Percentiles rank a stretch among this genome's conserved stretches.
These are phyloP conservation scores for Diversispora eburnea DNA, from an alignment of 192 early-diverging fungal species.

Conservation along the genomic window DNA sequence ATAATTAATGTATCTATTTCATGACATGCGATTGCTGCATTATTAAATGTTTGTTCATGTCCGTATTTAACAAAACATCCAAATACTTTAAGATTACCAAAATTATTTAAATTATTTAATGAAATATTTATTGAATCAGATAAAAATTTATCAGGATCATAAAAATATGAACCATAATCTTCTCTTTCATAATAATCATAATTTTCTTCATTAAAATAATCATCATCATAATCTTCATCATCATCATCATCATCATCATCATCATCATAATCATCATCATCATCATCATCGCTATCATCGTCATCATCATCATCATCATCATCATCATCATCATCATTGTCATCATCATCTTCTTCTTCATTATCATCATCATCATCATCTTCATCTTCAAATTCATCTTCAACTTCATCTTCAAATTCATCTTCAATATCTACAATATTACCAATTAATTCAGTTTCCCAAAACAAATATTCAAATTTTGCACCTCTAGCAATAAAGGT, in stretches of 20 bases:
- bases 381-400: neutral
- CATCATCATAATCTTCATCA: neutral
- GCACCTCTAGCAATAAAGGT: constrained; percentile 2
- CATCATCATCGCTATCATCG: neutral
- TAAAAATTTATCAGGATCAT: neutral
- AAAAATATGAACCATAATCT: neutral
- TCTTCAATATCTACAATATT: neutral
- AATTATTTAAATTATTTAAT: neutral
- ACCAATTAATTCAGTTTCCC: neutral
- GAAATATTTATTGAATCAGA: too few species aligned
- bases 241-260: neutral
- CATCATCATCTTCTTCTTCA: neutral
- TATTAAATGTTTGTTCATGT: neutral
- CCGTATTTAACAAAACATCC: neutral
- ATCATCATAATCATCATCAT: neutral
- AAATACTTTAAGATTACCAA: constrained; percentile 8
- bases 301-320: neutral
- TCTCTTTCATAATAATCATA: neutral
- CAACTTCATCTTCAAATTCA: neutral
- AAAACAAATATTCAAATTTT: constrained; percentile 5
- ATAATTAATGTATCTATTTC: neutral
- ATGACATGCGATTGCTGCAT: neutral
- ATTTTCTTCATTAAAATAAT: neutral
- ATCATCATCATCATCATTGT: neutral
- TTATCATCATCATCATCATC: neutral